A percentile compares a stretch with the other conserved stretches of the same genome.
Conservation (phyloP, 805 yeast genomes). For the Kluyveromyces starmeri region DNA sequence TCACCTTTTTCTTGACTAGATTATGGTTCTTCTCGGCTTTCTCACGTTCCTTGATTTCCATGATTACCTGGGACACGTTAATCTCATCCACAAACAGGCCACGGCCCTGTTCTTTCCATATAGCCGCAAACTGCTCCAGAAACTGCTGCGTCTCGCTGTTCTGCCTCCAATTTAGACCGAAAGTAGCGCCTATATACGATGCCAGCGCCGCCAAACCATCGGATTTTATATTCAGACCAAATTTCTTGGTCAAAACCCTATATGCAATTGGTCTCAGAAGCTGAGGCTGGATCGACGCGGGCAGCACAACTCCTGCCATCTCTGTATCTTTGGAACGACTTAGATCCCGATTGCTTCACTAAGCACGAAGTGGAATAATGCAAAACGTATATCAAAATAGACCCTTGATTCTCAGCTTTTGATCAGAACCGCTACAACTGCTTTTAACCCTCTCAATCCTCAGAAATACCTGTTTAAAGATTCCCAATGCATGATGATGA, state of each 20-base stretch:
- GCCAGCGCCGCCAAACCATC: conserved; percentile 71
- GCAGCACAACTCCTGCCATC: conserved; percentile 38
- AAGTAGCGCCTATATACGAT: conserved; percentile 61
- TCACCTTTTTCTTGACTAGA: neutral
- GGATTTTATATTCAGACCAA: conserved; percentile 82
- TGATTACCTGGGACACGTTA: conserved; percentile 53
- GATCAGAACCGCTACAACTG: too few relatives aligned
- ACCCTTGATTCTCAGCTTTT: too few relatives aligned
- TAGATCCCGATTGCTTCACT: too few relatives aligned
- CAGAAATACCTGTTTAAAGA: too few relatives aligned
- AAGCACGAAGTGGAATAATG: too few relatives aligned
- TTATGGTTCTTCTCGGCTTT: conserved; percentile 19
- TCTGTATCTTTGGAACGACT: too few relatives aligned
- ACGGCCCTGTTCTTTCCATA: conserved; percentile 85
- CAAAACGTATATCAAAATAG: too few relatives aligned
- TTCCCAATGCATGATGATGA: too few relatives aligned
- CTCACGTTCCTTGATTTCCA: conserved; percentile 39
- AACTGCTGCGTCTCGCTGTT: conserved; percentile 20
- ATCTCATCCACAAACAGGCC: conserved; percentile 79
- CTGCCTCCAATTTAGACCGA: conserved; percentile 78
- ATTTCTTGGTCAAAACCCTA: conserved; percentile 81
- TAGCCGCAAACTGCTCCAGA: conserved; percentile 67
- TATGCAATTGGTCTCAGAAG: conserved; percentile 88
- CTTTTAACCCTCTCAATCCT: too few relatives aligned
- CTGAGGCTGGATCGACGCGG: conserved; percentile 69